Percentiles rank a stretch among this genome's conserved stretches.
These are phyloP conservation scores for Digitaria exilis DNA, from an alignment of 202 grass and related monocot genomes.

Conservation along the genomic window DNA sequence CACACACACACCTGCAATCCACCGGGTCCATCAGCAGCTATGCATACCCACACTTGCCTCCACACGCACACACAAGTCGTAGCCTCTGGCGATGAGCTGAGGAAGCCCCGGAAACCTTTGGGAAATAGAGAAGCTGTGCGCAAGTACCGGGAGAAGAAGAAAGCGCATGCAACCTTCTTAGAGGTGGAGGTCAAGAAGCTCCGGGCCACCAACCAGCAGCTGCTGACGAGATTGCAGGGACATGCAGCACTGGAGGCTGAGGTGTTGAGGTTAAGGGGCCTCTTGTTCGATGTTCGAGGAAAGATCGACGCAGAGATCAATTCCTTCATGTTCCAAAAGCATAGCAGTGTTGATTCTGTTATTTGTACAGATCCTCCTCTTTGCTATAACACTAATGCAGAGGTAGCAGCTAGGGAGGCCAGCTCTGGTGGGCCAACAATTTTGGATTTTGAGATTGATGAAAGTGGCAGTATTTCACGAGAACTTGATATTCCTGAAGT, in stretches of 20 bases:
- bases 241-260: constrained; percentile 71
- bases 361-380: constrained; percentile 29
- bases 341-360: constrained; percentile 35
- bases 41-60: constrained; percentile 79
- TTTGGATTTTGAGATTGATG: constrained; percentile 45
- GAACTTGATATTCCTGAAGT: constrained; percentile 26
- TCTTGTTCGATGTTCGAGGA: constrained; percentile 60
- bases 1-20: constrained; percentile 75
- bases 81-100: constrained; percentile 47
- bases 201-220: constrained; percentile 64
- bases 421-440: constrained; percentile 36
- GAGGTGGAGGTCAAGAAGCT: constrained; percentile 84
- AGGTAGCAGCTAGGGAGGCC: constrained; percentile 36
- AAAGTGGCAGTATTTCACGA: constrained; percentile 31
- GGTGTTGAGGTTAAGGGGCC: constrained; percentile 60
- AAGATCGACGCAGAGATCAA: constrained; percentile 78
- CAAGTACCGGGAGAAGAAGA: constrained; percentile 98
- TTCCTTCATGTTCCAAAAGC: constrained; percentile 45
- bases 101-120: constrained; percentile 48
- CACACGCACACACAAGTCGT: constrained; percentile 70
- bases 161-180: constrained; percentile 72
- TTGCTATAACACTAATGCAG: not conserved
- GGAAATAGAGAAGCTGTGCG: constrained; percentile 84
- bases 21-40: constrained; percentile 39
- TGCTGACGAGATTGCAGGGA: constrained; percentile 69